phyloP scores from a whole-genome alignment of 2,329 filamentous ascomycete species.

The Zelopaecilomyces penicillatus region DNA sequence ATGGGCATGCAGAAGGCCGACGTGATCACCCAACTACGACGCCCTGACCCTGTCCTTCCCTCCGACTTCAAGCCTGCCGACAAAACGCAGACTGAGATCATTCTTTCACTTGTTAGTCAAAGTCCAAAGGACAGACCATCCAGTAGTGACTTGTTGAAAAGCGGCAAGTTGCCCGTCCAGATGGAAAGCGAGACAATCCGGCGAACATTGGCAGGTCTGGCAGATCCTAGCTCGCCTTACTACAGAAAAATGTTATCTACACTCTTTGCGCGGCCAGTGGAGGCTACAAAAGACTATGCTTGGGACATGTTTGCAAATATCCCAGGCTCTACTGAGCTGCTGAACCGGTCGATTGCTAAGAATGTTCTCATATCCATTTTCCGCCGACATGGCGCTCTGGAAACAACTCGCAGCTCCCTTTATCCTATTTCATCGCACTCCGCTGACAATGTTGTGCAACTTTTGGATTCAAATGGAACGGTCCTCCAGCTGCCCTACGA shows the following conservation, averaged over 20 bases:
- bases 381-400: conserved; percentile 79
- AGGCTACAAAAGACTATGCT: conserved; percentile 71
- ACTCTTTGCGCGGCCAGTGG: conserved; percentile 68
- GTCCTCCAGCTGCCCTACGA: conserved; percentile 92
- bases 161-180: conserved; percentile 79
- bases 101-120: conserved; percentile 72
- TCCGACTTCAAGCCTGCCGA: conserved; percentile 60
- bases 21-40: conserved; percentile 60
- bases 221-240: conserved; percentile 76
- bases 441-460: conserved; percentile 59
- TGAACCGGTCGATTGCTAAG: conserved; percentile 67
- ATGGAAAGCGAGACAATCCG: conserved; percentile 89
- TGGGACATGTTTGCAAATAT: conserved; percentile 58
- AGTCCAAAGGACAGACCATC: conserved; percentile 75
- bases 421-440: conserved; percentile 82
- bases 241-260: conserved; percentile 85
- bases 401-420: conserved; percentile 63
- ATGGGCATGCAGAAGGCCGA: conserved; percentile 58
- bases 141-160: conserved; percentile 72
- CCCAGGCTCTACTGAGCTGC: conserved; percentile 49
- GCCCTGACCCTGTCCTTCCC: conserved; percentile 61
- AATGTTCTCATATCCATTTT: conserved; percentile 71
- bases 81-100: conserved; percentile 70
- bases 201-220: conserved; percentile 70
- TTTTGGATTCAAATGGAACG: conserved; percentile 78